Percentiles rank a stretch among this genome's conserved stretches.
Evolutionary conservation across 2,329 filamentous ascomycete genomes (phyloP).

Genomic region (Xylogone sp.): DNA sequence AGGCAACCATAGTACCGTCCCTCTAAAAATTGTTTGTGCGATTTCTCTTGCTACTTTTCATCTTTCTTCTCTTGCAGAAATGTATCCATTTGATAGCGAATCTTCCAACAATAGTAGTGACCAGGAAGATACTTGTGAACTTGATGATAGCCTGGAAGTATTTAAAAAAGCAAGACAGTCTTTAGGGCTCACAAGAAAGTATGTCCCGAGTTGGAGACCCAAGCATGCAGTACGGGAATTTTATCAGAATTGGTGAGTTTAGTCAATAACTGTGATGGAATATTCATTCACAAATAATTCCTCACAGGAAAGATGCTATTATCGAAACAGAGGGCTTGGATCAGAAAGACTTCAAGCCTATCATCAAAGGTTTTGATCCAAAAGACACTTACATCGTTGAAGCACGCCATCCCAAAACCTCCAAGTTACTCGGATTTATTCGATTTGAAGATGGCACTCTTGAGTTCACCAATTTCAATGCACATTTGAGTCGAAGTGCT

Average conservation of each 20-base stretch:
- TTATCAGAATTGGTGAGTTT: slow-evolving; percentile 14
- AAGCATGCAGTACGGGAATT: slow-evolving; percentile 14
- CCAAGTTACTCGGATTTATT: slow-evolving; percentile 19
- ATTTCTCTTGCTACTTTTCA: too few species aligned
- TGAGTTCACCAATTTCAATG: slow-evolving; percentile 22
- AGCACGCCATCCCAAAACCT: slow-evolving; percentile 1
- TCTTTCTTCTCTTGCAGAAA: too few species aligned
- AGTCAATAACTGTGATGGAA: background rate
- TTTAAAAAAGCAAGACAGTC: slow-evolving; percentile 4
- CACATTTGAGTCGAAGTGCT: slow-evolving; percentile 9
- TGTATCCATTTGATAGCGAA: too few species aligned
- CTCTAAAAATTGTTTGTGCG: too few species aligned
- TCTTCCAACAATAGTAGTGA: background rate
- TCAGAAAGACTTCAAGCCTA: slow-evolving; percentile 2
- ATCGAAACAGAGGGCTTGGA: slow-evolving; percentile 2
- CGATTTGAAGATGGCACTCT: slow-evolving; percentile 15
- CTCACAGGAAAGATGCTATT: slow-evolving; percentile 13
- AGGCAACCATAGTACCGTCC: too few species aligned
- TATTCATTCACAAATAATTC: background rate
- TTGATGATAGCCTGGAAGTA: background rate
- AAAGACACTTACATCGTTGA: slow-evolving; percentile 2
- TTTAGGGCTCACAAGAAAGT: slow-evolving; percentile 4
- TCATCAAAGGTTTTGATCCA: slow-evolving; percentile 1
- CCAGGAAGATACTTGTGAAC: background rate
- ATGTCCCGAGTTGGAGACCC: slow-evolving; percentile 6